These are phyloP conservation scores for Panicum hallii DNA, from an alignment of 202 grass and related monocot genomes.

Conservation along the genomic window DNA sequence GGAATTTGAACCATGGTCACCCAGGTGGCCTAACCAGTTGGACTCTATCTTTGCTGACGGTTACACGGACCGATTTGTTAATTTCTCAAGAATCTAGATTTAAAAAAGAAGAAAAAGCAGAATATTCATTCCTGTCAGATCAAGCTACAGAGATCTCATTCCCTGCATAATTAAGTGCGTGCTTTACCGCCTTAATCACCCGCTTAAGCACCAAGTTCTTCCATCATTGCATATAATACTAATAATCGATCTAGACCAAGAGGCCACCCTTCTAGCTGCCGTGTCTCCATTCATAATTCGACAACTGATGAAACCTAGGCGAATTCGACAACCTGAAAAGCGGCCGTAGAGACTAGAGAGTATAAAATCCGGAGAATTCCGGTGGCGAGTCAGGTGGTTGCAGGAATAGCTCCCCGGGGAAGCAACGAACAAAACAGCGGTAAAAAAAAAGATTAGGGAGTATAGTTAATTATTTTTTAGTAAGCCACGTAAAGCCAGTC, in stretches of 20 bases:
- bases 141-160: slow-evolving; percentile 38
- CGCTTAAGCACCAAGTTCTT: slow-evolving; percentile 13
- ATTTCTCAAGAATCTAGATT: neutral
- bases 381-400: slow-evolving; percentile 1
- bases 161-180: neutral
- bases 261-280: slow-evolving; percentile 4
- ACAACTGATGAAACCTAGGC: neutral
- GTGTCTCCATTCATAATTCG: neutral
- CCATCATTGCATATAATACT: neutral
- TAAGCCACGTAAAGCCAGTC: neutral
- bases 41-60: neutral
- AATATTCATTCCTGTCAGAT: slow-evolving; percentile 41
- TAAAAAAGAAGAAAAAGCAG: neutral
- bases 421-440: slow-evolving; percentile 36
- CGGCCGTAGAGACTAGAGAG: neutral
- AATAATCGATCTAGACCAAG: neutral
- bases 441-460: neutral
- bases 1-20: neutral
- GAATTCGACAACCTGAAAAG: neutral
- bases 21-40: neutral
- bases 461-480: neutral
- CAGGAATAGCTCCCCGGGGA: slow-evolving; percentile 15
- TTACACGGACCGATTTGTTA: neutral
- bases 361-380: neutral
- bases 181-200: slow-evolving; percentile 36